Percentiles rank a stretch among this genome's conserved stretches.
phyloP scores from a whole-genome alignment of 306 rosid genomes.

The Ziziphus jujuba region DNA sequence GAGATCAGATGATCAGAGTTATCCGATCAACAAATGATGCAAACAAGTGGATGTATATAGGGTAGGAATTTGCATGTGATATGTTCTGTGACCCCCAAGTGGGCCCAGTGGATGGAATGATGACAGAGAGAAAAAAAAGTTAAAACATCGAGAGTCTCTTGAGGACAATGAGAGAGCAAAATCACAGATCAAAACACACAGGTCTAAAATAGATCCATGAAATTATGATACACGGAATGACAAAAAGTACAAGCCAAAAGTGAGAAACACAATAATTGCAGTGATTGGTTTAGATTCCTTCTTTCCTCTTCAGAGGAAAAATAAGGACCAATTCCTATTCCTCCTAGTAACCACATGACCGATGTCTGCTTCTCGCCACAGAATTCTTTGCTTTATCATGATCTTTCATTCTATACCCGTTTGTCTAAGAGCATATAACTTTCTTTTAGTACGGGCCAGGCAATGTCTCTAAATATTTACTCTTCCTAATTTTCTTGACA shows the following conservation, averaged over 20 bases:
- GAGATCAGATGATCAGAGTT: neutral
- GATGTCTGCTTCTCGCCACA: neutral
- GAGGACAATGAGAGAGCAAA: neutral
- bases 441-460: no score
- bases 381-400: constrained; percentile 2
- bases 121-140: neutral
- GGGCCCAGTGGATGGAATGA: constrained; percentile 6
- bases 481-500: no score
- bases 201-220: no score
- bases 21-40: neutral
- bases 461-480: no score
- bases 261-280: constrained; percentile 12
- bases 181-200: constrained; percentile 7
- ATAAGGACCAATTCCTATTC: neutral
- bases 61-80: constrained; percentile 11
- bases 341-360: neutral
- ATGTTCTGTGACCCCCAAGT: neutral
- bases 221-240: neutral
- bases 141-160: neutral
- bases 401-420: neutral
- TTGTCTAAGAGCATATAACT: no score
- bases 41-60: no score
- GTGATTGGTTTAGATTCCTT: constrained; percentile 15
- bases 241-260: constrained; percentile 11
- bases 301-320: neutral